These are phyloP conservation scores for Globisporangium recalcitrans DNA, from an alignment of 352 stramenopile genomes.

Conservation along the genomic window DNA sequence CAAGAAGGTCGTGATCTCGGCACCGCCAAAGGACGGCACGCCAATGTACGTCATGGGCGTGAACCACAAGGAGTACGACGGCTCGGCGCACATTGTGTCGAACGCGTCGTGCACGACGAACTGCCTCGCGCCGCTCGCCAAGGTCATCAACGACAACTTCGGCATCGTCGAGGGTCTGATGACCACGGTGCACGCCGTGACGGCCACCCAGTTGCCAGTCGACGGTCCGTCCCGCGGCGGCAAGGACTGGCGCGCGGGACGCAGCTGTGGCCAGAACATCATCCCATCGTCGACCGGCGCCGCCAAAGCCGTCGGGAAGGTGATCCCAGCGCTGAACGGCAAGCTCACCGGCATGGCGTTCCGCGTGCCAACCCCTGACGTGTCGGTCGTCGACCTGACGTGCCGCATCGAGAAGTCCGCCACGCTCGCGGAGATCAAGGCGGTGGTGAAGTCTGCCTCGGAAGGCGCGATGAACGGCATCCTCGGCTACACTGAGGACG, in stretches of 20 bases:
- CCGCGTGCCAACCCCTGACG: slow-evolving; percentile 87
- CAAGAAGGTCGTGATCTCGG: slow-evolving; percentile 97
- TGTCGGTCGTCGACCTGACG: slow-evolving; percentile 89
- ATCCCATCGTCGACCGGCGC: slow-evolving; percentile 97
- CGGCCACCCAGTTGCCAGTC: slow-evolving; percentile 96
- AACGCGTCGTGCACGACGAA: slow-evolving; percentile 82
- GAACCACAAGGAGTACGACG: slow-evolving; percentile 91
- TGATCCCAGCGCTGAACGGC: slow-evolving; percentile 93
- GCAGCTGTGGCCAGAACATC: slow-evolving; percentile 97
- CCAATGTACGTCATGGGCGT: slow-evolving; percentile 97
- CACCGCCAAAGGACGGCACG: slow-evolving; percentile 89
- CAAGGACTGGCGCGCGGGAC: slow-evolving; percentile 98
- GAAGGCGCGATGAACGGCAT: slow-evolving; percentile 95
- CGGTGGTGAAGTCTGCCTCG: slow-evolving; percentile 91
- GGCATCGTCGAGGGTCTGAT: slow-evolving; percentile 48
- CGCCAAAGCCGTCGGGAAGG: slow-evolving; percentile 98
- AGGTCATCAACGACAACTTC: slow-evolving; percentile 62
- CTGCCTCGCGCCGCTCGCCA: slow-evolving; percentile 49
- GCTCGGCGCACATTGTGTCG: slow-evolving; percentile 69
- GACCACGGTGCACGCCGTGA: slow-evolving; percentile 90
- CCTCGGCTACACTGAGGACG: slow-evolving; percentile 97
- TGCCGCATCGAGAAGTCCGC: slow-evolving; percentile 82
- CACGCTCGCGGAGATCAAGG: slow-evolving; percentile 98
- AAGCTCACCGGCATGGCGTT: slow-evolving; percentile 92
- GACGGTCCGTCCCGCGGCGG: slow-evolving; percentile 94